phyloP scores from a whole-genome alignment of 495 filamentous ascomycete genomes.

The Letharia lupina region DNA sequence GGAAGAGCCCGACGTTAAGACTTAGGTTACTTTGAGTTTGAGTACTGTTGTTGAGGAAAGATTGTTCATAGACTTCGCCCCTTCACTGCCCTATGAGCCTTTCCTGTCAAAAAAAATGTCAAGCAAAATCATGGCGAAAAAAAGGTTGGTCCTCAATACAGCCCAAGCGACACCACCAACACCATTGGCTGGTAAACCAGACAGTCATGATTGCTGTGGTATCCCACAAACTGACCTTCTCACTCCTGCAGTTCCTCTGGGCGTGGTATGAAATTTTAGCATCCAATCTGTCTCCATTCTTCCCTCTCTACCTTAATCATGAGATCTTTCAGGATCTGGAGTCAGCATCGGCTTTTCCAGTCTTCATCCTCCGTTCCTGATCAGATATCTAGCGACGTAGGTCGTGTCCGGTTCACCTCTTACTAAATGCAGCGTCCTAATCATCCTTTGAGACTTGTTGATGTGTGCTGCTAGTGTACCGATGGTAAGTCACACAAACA shows the following conservation, averaged over 20 bases:
- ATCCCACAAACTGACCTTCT: neutral
- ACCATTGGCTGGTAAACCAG: neutral
- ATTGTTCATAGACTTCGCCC: neutral
- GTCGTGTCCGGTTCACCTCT: neutral
- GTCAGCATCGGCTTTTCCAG: neutral
- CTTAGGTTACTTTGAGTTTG: neutral
- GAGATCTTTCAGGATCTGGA: neutral
- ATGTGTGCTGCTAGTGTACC: too few relatives aligned
- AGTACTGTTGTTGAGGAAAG: neutral
- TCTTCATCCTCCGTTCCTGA: neutral
- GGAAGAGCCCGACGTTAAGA: slow-evolving; percentile 68
- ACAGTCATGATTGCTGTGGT: neutral
- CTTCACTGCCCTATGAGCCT: neutral
- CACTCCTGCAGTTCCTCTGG: too few relatives aligned
- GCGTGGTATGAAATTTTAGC: too few relatives aligned
- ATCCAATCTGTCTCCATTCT: too few relatives aligned
- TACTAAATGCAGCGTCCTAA: neutral
- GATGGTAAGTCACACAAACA: too few relatives aligned
- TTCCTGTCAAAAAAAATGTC: neutral
- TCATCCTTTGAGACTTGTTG: neutral
- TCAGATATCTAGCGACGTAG: neutral
- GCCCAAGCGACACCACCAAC: neutral
- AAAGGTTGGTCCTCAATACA: neutral
- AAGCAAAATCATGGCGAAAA: neutral
- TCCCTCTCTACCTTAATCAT: neutral